Base-by-base conservation (phyloP, 1,284 basidiomycete species). In the Ceratorhiza oryzae-sativae region DNA sequence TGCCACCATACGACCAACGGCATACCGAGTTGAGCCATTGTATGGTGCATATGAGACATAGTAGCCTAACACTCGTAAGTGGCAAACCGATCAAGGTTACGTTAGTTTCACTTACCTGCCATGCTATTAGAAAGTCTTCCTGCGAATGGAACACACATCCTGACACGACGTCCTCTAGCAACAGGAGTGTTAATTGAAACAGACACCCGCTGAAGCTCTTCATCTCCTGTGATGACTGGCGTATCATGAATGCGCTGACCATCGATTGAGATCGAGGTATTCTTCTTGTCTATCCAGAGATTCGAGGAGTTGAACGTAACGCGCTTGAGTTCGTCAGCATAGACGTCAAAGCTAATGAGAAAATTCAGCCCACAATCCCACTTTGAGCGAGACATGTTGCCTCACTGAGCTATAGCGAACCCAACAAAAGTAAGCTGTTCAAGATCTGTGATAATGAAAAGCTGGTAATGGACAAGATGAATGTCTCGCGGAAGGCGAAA, bases 401-500 rank as follows among this genome's bases (percentile, higher is more conserved):
- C 78, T 48, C 46, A 78, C 78, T 74, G 67, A 73, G 85, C 81
- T 67, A 82, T 77, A 20, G 79, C 82, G 71, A 82, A 80, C 32
- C 85, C 85, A 2, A 80, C 77, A 77, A 84, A 86, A 15, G 76
- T 78, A 20, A 80, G 78, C 0, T 76, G 71, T 27, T 81, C 76
- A 56, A 86, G 81, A 73, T 84, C 82, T 15, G 85, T 84, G 79
- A 84, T 83, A 81, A 86, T 79, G 30, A 80, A 80, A 23, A 86
- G 78, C 68, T 84, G 82, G 77, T 86, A 86, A 78, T 84, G 83
- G 70, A 77, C 75, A 25, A 82, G 82, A 58, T 77, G 77, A 32
- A 65, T 8, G 42, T 65, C 27, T 5, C 13, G 18, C n/a, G 61
- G 61, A 20, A 65, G 61, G 30, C 10, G 42, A 49, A 32, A 63